Percentiles rank a stretch among this genome's conserved stretches.
These are phyloP conservation scores for Fusarium subglutinans DNA, from an alignment of 2,329 filamentous ascomycete species.

Conservation along the genomic window DNA sequence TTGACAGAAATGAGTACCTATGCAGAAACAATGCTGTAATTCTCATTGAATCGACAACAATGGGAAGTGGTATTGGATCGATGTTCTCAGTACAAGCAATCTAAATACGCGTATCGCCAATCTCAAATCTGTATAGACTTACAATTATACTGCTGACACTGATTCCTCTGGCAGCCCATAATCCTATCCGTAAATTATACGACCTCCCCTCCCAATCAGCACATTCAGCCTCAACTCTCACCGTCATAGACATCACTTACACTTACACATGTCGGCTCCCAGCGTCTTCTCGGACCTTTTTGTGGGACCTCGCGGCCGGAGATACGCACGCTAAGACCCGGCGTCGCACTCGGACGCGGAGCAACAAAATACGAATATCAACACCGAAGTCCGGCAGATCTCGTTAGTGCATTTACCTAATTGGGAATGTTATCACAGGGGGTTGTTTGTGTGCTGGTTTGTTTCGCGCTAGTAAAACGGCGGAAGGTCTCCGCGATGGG, in stretches of 20 bases:
- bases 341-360: background rate
- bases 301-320: constrained; percentile 28
- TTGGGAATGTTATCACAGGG: background rate
- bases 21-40: background rate
- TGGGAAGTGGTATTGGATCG: background rate
- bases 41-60: background rate
- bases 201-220: background rate
- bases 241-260: background rate
- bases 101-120: background rate
- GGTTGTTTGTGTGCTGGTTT: background rate
- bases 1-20: too few species aligned
- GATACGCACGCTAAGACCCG: constrained; percentile 5
- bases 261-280: background rate
- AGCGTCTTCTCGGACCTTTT: background rate
- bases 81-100: background rate
- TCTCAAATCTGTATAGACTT: background rate
- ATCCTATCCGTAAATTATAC: background rate
- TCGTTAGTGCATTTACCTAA: background rate
- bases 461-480: background rate
- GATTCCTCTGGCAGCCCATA: background rate
- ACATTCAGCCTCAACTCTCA: background rate
- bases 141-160: background rate
- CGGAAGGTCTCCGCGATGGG: constrained; percentile 12
- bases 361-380: background rate
- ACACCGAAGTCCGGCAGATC: background rate